Evolutionary conservation across 768 basidiomycete species (phyloP).

Genomic region (Kwoniella dendrophila): DNA sequence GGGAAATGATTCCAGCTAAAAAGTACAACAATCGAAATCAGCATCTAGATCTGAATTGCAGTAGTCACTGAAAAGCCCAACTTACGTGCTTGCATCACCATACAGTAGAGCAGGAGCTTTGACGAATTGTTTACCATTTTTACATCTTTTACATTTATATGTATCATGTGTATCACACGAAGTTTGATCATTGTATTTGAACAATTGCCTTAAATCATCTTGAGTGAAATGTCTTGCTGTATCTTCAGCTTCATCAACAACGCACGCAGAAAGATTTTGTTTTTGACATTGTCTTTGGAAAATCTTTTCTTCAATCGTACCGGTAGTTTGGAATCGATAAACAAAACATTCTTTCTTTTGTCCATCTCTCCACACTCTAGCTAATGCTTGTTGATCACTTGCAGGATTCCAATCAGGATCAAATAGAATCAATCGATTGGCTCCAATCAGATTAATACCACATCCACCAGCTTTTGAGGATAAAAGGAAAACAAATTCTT

Average conservation of each 20-base stretch:
- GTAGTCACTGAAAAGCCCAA: conserved; percentile 32
- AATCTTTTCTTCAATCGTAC: conserved; percentile 98
- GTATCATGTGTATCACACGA: conserved; percentile 94
- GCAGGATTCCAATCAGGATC: conserved; percentile 96
- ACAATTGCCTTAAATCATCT: conserved; percentile 84
- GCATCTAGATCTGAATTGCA: conserved; percentile 8
- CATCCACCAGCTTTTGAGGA: conserved; percentile 57
- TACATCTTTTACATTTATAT: conserved; percentile 76
- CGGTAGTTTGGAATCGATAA: conserved; percentile 95
- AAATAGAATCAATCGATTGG: conserved; percentile 56
- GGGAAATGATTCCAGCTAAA: conserved; percentile 96
- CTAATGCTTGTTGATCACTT: conserved; percentile 95
- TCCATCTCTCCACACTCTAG: conserved; percentile 98
- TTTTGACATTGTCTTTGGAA: conserved; percentile 92
- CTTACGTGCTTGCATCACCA: conserved; percentile 96
- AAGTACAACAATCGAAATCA: not conserved
- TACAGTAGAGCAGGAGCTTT: conserved; percentile 87
- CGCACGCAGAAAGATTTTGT: conserved; percentile 94
- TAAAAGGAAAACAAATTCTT: conserved; percentile 56
- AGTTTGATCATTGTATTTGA: conserved; percentile 84
- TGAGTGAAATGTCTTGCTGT: conserved; percentile 91
- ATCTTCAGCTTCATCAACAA: conserved; percentile 96
- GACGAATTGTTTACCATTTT: conserved; percentile 75
- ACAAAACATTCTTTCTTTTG: conserved; percentile 99
- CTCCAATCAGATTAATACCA: conserved; percentile 57